phyloP scores from a whole-genome alignment of 1,284 basidiomycete genomes.

The Neonothopanus nambi region DNA sequence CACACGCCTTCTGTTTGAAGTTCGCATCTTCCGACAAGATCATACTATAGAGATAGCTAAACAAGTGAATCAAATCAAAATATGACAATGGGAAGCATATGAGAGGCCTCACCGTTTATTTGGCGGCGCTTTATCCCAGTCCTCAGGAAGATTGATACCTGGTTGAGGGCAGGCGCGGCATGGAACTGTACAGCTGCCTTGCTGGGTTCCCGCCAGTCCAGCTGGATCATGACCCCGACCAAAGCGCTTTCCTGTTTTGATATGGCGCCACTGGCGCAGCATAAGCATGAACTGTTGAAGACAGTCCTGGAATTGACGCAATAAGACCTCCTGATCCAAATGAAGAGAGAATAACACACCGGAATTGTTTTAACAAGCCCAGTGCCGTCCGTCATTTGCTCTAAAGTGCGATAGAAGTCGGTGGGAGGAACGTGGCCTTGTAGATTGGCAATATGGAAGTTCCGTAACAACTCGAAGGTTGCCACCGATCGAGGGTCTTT shows the following conservation, averaged over 20 bases:
- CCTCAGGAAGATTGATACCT: slow-evolving; percentile 18
- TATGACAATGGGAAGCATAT: background rate
- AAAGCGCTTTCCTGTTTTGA: slow-evolving; percentile 15
- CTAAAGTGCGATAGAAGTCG: slow-evolving; percentile 20
- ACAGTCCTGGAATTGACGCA: background rate
- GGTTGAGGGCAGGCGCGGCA: slow-evolving; percentile 35
- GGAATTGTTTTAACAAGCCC: background rate
- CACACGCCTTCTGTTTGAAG: slow-evolving; percentile 20
- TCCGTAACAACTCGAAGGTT: slow-evolving; percentile 12
- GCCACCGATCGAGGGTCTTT: slow-evolving; percentile 9
- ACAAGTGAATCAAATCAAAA: too few species aligned
- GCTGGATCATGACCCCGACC: slow-evolving; percentile 15
- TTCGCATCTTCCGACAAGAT: slow-evolving; percentile 23
- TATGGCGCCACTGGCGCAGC: slow-evolving; percentile 13
- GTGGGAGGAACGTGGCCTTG: slow-evolving; percentile 9
- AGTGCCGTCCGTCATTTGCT: slow-evolving; percentile 6
- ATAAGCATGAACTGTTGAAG: too few species aligned
- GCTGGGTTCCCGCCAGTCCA: slow-evolving; percentile 10
- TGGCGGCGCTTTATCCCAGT: slow-evolving; percentile 16
- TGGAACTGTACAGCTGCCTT: slow-evolving; percentile 17
- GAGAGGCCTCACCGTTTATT: slow-evolving; percentile 9
- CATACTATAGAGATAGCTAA: slow-evolving; percentile 17
- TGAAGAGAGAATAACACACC: background rate
- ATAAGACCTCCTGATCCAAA: background rate
- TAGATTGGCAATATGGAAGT: slow-evolving; percentile 18